Percentiles rank a stretch among this genome's conserved stretches.
Evolutionary conservation across 192 early-diverging fungal genomes (phyloP).

Genomic region (Obelidium mucronatum): DNA sequence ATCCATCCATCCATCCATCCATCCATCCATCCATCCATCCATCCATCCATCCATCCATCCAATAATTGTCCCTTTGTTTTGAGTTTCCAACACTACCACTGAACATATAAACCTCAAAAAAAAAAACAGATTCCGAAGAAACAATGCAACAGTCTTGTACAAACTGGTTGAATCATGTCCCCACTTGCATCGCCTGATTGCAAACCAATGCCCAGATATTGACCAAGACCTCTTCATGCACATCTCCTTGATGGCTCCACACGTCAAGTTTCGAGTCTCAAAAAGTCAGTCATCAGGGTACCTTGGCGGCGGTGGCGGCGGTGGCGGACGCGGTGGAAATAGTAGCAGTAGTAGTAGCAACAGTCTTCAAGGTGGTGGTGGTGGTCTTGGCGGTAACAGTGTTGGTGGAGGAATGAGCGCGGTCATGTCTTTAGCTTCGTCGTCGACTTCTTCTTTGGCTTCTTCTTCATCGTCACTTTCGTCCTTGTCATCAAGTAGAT

Average conservation of each 20-base stretch:
- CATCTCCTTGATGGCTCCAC: background rate
- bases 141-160: background rate
- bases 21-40: too few species aligned
- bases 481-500: background rate
- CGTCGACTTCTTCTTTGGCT: background rate
- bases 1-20: too few species aligned
- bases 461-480: background rate
- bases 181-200: constrained; percentile 2
- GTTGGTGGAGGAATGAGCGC: background rate
- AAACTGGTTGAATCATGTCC: constrained; percentile 2
- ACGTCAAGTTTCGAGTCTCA: background rate
- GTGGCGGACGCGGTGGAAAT: background rate
- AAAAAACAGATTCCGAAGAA: constrained; percentile 12
- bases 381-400: background rate
- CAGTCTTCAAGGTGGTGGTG: too few species aligned
- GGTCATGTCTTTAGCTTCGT: background rate
- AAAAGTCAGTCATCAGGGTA: too few species aligned
- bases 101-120: too few species aligned
- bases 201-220: constrained; percentile 19
- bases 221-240: constrained; percentile 4
- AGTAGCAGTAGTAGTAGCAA: background rate
- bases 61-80: too few species aligned
- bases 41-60: too few species aligned
- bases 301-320: too few species aligned
- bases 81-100: too few species aligned